Evolutionary conservation across 805 yeast genomes (phyloP).

Genomic region (Hanseniaspora singularis): DNA sequence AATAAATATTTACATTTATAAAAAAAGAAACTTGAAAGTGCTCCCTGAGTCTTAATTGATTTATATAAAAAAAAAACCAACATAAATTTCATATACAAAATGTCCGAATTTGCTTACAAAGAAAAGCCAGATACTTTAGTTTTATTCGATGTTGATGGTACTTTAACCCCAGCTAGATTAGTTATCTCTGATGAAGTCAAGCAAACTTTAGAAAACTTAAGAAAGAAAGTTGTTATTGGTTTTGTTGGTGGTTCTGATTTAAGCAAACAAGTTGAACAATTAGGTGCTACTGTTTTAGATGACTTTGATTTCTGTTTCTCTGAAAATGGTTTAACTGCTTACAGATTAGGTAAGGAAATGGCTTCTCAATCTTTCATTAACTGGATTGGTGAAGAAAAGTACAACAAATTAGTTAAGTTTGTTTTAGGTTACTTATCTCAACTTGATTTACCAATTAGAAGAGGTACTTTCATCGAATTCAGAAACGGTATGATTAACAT

Average conservation of each 20-base stretch:
- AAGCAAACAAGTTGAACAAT: slow-evolving; percentile 88
- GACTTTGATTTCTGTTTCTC: slow-evolving; percentile 93
- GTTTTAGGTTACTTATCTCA: slow-evolving; percentile 73
- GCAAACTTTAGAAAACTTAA: slow-evolving; percentile 54
- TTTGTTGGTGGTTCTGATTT: slow-evolving; percentile 97
- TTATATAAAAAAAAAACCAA: background rate
- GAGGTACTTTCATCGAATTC: slow-evolving; percentile 97
- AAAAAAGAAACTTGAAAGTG: background rate
- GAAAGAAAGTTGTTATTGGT: slow-evolving; percentile 89
- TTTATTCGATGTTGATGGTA: slow-evolving; percentile 96
- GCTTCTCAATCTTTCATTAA: slow-evolving; percentile 88
- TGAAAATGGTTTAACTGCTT: slow-evolving; percentile 97
- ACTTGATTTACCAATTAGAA: slow-evolving; percentile 85
- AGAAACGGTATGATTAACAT: slow-evolving; percentile 99
- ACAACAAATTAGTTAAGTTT: slow-evolving; percentile 78
- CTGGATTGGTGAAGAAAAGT: slow-evolving; percentile 93
- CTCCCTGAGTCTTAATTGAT: background rate
- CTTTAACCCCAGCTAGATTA: slow-evolving; percentile 94
- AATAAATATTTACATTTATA: no score
- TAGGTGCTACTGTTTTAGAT: slow-evolving; percentile 63
- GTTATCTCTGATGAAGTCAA: slow-evolving; percentile 65
- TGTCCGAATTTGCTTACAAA: slow-evolving; percentile 50
- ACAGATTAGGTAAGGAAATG: slow-evolving; percentile 74
- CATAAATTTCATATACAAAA: slow-evolving; percentile 11
- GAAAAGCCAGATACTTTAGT: slow-evolving; percentile 79